These are phyloP conservation scores for Aspergillus pseudonomiae DNA, from an alignment of 2,329 filamentous ascomycete species.

Conservation along the genomic window DNA sequence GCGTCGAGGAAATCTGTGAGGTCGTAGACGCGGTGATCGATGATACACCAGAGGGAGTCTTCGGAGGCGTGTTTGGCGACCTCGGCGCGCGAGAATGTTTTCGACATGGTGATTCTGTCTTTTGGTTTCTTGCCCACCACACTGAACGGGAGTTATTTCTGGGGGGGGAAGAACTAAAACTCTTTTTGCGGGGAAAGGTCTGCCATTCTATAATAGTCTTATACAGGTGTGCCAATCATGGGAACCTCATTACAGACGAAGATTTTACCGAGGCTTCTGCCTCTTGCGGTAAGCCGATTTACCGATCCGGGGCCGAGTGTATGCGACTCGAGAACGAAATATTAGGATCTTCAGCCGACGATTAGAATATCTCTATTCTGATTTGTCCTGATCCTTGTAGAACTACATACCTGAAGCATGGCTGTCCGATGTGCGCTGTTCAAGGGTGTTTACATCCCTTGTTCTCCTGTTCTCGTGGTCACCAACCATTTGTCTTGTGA, in stretches of 20 bases:
- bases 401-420: neutral
- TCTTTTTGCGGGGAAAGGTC: neutral
- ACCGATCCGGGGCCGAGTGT: neutral
- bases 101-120: slow-evolving; percentile 20
- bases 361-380: neutral
- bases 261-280: slow-evolving; percentile 20
- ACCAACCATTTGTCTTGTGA: neutral
- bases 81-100: slow-evolving; percentile 54
- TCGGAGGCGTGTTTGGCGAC: slow-evolving; percentile 76
- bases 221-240: slow-evolving; percentile 18
- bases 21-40: slow-evolving; percentile 87
- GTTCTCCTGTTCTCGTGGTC: neutral
- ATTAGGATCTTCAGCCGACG: neutral
- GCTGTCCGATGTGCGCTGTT: neutral
- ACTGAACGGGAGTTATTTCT: neutral
- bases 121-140: neutral
- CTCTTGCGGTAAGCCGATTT: slow-evolving; percentile 11
- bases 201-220: neutral
- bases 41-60: slow-evolving; percentile 78
- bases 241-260: slow-evolving; percentile 15
- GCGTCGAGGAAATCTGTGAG: slow-evolving; percentile 82
- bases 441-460: neutral
- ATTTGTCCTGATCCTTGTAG: neutral
- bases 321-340: neutral
- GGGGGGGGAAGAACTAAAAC: neutral